Percentiles rank a stretch among this genome's conserved stretches.
Evolutionary conservation across 805 yeast species (phyloP).

Genomic region (Pichia phayaonensis): DNA sequence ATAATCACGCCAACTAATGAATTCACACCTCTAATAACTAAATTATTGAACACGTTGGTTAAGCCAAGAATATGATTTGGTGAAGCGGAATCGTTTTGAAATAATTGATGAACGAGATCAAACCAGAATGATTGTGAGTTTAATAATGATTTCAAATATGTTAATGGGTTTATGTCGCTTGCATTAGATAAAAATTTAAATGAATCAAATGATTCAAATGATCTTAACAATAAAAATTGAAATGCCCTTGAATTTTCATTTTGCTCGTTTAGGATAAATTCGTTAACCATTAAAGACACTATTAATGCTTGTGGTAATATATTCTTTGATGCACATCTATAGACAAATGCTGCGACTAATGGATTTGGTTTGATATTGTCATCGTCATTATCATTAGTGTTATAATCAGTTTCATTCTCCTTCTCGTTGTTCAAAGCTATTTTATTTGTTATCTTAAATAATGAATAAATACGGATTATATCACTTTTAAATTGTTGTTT

Average conservation of each 20-base stretch:
- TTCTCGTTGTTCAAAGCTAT: neutral
- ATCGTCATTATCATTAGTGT: neutral
- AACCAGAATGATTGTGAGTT: conserved; percentile 18
- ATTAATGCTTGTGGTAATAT: conserved; percentile 10
- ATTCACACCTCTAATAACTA: conserved; percentile 21
- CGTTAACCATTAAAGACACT: conserved; percentile 13
- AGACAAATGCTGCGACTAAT: conserved; percentile 5
- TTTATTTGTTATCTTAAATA: neutral
- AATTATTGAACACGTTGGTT: conserved; percentile 14
- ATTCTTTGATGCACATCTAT: conserved; percentile 10
- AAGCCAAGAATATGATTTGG: conserved; percentile 2
- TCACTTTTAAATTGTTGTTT: conserved; percentile 3
- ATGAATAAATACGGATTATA: conserved; percentile 6
- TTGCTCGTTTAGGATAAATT: conserved; percentile 5
- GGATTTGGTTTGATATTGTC: conserved; percentile 7
- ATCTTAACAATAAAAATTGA: conserved; percentile 18
- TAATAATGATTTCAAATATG: conserved; percentile 9
- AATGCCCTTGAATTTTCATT: conserved; percentile 10
- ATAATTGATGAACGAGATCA: conserved; percentile 8
- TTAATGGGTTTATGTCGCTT: conserved; percentile 11
- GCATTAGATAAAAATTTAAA: conserved; percentile 10
- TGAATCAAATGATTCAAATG: conserved; percentile 17
- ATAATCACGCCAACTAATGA: conserved; percentile 17
- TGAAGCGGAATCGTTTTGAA: neutral
- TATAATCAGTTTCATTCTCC: neutral